Conservation (phyloP, 148 eudicot genomes). For the Bassia scoparia region DNA sequence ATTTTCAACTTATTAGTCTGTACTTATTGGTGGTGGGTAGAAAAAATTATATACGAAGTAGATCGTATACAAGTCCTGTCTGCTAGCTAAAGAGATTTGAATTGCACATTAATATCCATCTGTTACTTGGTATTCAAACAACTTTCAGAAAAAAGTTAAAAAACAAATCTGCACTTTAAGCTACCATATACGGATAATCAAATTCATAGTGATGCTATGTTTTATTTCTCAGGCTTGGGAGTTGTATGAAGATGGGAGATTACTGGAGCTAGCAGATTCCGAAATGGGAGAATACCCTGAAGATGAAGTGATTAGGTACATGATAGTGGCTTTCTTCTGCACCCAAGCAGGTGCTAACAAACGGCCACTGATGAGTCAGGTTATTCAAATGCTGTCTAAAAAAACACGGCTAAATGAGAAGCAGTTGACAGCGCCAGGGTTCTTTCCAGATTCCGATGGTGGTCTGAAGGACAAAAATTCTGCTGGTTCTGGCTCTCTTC, state of each 20-base stretch:
- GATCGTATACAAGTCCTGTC: no score
- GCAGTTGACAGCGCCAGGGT: slow-evolving; percentile 69
- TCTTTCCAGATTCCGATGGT: slow-evolving; percentile 41
- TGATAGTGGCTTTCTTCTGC: slow-evolving; percentile 84
- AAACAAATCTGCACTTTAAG: no score
- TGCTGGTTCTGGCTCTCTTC: slow-evolving; percentile 45
- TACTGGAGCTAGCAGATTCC: slow-evolving; percentile 71
- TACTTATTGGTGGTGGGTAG: no score
- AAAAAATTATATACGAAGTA: no score
- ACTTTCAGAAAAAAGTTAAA: no score
- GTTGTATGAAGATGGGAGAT: slow-evolving; percentile 61
- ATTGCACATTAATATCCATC: no score
- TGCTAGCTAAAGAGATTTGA: no score
- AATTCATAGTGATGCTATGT: not conserved
- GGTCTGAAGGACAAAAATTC: slow-evolving; percentile 34
- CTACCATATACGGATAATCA: not conserved
- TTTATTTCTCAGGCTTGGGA: slow-evolving; percentile 65
- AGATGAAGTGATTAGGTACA: slow-evolving; percentile 52
- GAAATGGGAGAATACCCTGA: slow-evolving; percentile 60
- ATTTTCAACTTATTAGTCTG: no score
- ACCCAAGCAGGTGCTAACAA: slow-evolving; percentile 70
- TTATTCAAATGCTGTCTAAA: slow-evolving; percentile 71
- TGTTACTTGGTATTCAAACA: no score
- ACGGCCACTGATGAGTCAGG: slow-evolving; percentile 88
- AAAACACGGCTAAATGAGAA: slow-evolving; percentile 57